phyloP scores from a whole-genome alignment of 768 basidiomycete species.

The Tylopilus subfusipes region DNA sequence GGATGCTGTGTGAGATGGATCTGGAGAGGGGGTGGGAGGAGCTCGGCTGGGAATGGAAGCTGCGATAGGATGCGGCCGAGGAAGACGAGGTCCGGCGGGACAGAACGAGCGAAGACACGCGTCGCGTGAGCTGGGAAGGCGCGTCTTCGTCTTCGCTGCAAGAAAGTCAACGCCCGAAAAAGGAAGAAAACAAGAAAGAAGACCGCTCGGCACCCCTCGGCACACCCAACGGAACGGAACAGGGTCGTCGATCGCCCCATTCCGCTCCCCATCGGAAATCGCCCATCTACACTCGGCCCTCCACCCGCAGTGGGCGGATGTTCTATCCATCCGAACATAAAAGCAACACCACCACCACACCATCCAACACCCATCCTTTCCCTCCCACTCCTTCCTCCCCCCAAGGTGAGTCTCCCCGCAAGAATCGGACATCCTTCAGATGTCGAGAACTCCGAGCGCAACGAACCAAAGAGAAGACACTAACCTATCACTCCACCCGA shows the following conservation, averaged over 20 bases:
- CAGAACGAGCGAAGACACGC: slow-evolving; percentile 56
- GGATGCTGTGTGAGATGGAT: slow-evolving; percentile 30
- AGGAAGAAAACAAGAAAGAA: slow-evolving; percentile 8
- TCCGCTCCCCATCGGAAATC: background rate
- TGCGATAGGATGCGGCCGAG: slow-evolving; percentile 33
- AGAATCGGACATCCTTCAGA: slow-evolving; percentile 1
- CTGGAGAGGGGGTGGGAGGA: slow-evolving; percentile 20
- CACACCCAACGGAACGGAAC: background rate
- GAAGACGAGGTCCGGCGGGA: slow-evolving; percentile 44
- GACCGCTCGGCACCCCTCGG: slow-evolving; percentile 4
- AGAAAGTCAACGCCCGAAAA: slow-evolving; percentile 1
- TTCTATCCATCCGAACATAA: slow-evolving; percentile 10
- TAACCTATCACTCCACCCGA: slow-evolving; percentile 74
- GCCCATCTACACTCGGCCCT: background rate
- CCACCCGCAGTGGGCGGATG: slow-evolving; percentile 4
- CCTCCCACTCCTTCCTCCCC: background rate
- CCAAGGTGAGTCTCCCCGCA: slow-evolving; percentile 1
- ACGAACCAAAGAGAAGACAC: slow-evolving; percentile 16
- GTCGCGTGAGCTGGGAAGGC: slow-evolving; percentile 60
- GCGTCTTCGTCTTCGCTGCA: slow-evolving; percentile 71
- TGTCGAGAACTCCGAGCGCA: background rate
- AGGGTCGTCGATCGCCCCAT: slow-evolving; percentile 2
- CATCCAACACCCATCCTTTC: background rate
- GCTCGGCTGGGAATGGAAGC: slow-evolving; percentile 11
- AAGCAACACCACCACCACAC: background rate